These are phyloP conservation scores for Tricholoma terreum DNA, from an alignment of 768 basidiomycete genomes.

Conservation along the genomic window DNA sequence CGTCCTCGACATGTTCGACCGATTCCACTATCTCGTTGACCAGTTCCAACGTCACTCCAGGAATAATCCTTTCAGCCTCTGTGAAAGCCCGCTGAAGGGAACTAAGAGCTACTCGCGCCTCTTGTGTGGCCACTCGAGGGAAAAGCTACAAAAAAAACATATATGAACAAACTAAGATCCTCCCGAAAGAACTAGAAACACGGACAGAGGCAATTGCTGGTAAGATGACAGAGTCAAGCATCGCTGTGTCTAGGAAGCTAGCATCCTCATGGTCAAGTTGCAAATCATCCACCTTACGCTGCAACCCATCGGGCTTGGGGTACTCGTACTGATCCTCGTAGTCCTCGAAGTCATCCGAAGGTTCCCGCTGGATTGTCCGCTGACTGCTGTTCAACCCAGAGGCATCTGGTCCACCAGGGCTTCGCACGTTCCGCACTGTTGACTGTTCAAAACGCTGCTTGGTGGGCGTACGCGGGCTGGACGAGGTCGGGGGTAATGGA, in stretches of 20 bases:
- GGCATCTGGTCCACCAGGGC: conserved; percentile 16
- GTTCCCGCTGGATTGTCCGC: conserved; percentile 38
- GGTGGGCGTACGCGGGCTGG: conserved; percentile 33
- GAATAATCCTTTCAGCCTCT: conserved; percentile 93
- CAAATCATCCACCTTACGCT: conserved; percentile 45
- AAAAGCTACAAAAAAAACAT: conserved; percentile 60
- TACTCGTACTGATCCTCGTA: conserved; percentile 58
- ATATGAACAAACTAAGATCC: background rate
- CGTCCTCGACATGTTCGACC: conserved; percentile 86
- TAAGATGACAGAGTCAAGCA: conserved; percentile 92
- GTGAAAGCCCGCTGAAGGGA: conserved; percentile 89
- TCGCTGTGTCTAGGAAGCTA: conserved; percentile 77
- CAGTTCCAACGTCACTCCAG: conserved; percentile 89
- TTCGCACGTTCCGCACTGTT: conserved; percentile 60
- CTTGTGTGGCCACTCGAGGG: conserved; percentile 89
- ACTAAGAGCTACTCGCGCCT: conserved; percentile 82
- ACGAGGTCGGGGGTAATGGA: conserved; percentile 44
- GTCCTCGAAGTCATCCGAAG: conserved; percentile 65
- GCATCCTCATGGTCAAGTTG: conserved; percentile 41
- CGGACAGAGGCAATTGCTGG: conserved; percentile 95
- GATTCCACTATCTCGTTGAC: conserved; percentile 94
- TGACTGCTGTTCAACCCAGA: conserved; percentile 28
- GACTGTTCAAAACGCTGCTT: conserved; percentile 53
- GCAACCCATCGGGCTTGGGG: conserved; percentile 40
- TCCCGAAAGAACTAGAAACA: conserved; percentile 10